Percentiles rank a stretch among this genome's conserved stretches.
phyloP scores from a whole-genome alignment of 2,329 filamentous ascomycete genomes.

The Fusarium tanahbumbuense region DNA sequence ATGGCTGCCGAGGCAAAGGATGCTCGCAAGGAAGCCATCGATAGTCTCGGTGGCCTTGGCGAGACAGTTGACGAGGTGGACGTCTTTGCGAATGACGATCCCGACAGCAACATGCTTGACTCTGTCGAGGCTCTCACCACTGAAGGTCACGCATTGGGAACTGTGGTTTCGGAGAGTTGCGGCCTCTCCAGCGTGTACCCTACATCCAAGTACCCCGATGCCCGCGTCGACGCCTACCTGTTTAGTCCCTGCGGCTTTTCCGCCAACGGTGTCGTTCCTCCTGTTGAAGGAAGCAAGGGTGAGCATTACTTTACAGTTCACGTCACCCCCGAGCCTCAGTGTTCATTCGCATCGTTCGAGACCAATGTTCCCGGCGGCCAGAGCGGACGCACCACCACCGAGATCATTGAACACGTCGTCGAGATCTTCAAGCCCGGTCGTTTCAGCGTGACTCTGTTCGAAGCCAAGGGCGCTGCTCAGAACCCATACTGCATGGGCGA shows the following conservation, averaged over 20 bases:
- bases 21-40: conserved; percentile 69
- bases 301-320: conserved; percentile 98
- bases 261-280: conserved; percentile 93
- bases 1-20: conserved; percentile 75
- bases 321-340: conserved; percentile 95
- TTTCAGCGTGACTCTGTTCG: conserved; percentile 96
- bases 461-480: conserved; percentile 75
- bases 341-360: conserved; percentile 98
- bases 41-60: conserved; percentile 69
- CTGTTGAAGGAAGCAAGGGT: conserved; percentile 63
- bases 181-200: conserved; percentile 92
- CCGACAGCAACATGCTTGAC: conserved; percentile 63
- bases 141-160: conserved; percentile 92
- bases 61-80: conserved; percentile 73
- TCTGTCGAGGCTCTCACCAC: conserved; percentile 82
- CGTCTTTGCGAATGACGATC: conserved; percentile 81
- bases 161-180: conserved; percentile 89
- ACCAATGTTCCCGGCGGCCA: conserved; percentile 95
- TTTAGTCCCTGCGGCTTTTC: conserved; percentile 98
- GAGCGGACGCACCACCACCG: conserved; percentile 86
- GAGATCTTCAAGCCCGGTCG: conserved; percentile 97
- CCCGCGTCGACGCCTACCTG: conserved; percentile 93
- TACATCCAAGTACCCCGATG: conserved; percentile 86
- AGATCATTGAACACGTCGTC: conserved; percentile 93
- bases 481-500: conserved; percentile 56